Percentiles rank a stretch among this genome's conserved stretches.
phyloP scores from a whole-genome alignment of 2,329 filamentous ascomycete genomes.

The Aspergillus alliaceus region DNA sequence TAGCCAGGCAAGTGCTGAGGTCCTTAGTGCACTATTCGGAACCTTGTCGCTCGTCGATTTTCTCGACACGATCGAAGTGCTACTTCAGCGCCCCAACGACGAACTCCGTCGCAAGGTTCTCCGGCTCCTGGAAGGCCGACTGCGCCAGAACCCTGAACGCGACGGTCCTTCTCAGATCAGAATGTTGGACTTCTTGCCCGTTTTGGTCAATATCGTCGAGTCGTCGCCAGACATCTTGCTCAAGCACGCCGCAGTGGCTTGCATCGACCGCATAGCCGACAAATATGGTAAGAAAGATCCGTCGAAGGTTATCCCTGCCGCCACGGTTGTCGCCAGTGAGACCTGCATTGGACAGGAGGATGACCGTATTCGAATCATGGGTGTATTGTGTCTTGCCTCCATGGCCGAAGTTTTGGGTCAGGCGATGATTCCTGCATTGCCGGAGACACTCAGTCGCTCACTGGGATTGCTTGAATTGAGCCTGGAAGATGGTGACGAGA shows the following conservation, averaged over 20 bases:
- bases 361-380: conserved; percentile 72
- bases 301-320: conserved; percentile 71
- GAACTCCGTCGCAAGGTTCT: conserved; percentile 77
- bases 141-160: conserved; percentile 69
- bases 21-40: conserved; percentile 77
- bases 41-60: conserved; percentile 86
- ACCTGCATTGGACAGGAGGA: conserved; percentile 75
- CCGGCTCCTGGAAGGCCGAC: conserved; percentile 75
- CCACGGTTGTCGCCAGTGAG: conserved; percentile 72
- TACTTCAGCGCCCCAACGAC: conserved; percentile 74
- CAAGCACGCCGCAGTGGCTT: conserved; percentile 82
- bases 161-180: conserved; percentile 68
- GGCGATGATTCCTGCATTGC: conserved; percentile 79
- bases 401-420: conserved; percentile 86
- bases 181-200: conserved; percentile 75
- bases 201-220: conserved; percentile 73
- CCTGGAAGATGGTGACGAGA: conserved; percentile 53
- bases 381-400: conserved; percentile 84
- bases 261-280: conserved; percentile 88
- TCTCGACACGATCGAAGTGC: conserved; percentile 78
- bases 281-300: conserved; percentile 93
- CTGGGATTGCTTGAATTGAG: conserved; percentile 70
- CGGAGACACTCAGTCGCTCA: conserved; percentile 69
- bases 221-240: conserved; percentile 71
- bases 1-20: conserved; percentile 57